Evolutionary conservation across 2,329 filamentous ascomycete genomes (phyloP).

Genomic region (Calonectria pseudoreteaudii): DNA sequence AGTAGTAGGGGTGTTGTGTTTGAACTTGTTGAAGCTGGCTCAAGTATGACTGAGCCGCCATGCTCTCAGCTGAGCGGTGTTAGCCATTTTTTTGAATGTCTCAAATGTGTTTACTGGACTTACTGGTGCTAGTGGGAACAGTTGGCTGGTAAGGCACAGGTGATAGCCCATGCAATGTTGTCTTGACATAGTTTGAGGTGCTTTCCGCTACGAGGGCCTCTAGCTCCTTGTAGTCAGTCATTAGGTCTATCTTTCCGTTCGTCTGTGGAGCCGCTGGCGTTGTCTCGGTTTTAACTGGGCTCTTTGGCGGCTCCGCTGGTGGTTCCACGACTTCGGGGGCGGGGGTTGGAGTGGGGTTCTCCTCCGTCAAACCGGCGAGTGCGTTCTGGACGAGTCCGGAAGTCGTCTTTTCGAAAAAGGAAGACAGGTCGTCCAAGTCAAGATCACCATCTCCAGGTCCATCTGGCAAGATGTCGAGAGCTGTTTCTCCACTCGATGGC

Average conservation of each 20-base stretch:
- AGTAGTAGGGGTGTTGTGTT: conserved; percentile 51
- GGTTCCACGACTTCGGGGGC: conserved; percentile 37
- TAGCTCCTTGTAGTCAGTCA: conserved; percentile 56
- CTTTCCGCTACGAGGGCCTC: conserved; percentile 58
- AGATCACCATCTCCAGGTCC: conserved; percentile 46
- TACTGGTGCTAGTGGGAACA: conserved; percentile 54
- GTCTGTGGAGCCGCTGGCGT: conserved; percentile 36
- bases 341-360: conserved; percentile 31
- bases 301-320: conserved; percentile 39
- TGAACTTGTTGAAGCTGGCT: conserved; percentile 54
- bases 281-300: conserved; percentile 38
- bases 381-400: conserved; percentile 55
- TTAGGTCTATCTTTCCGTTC: conserved; percentile 47
- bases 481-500: conserved; percentile 43
- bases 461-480: conserved; percentile 44
- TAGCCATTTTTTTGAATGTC: neutral
- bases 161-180: conserved; percentile 56
- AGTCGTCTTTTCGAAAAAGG: conserved; percentile 57
- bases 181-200: conserved; percentile 59
- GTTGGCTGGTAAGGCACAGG: conserved; percentile 57
- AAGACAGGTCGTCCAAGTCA: conserved; percentile 55
- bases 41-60: conserved; percentile 51
- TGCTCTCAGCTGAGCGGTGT: conserved; percentile 43
- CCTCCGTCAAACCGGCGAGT: conserved; percentile 51
- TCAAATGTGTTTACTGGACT: conserved; percentile 36